Base-by-base conservation (phyloP, 352 stramenopile genomes). In the Phytophthora megakarya region DNA sequence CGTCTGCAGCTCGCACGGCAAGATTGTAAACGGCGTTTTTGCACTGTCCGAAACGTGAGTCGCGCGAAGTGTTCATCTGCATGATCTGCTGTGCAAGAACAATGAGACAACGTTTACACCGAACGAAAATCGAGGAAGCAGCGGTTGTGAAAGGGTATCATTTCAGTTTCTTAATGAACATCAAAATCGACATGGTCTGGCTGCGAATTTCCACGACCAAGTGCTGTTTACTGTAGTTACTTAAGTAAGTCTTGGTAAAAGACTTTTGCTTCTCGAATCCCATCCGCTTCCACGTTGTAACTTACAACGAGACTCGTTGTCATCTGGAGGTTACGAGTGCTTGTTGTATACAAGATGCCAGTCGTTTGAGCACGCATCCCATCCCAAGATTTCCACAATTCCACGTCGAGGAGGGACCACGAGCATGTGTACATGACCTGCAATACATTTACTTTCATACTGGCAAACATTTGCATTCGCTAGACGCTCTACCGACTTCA, bases 221-320 rank as follows among this genome's bases (percentile, higher is more conserved):
- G 18, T 25, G n/a, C n/a, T 18, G 4, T 44, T 15, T 11, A 11
- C 8, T 11, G 30, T 15, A 11, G 8, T 35, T 35, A 11, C 2
- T 13, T 25, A n/a, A 23, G 26, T 11, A 43, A 15, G 28, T 50
- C 26, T n/a, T n/a, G n/a, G n/a, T n/a, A n/a, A n/a, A 30, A 49
- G 13, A 37, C 16, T 5, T 15, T 7, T n/a, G 25, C 21, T 61
- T 69, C 61, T 69, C 23, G 30, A 69, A 62, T 59, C 52, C 44
- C 61, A 69, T 64, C 53, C 61, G 53, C 38, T 69, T 51, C 25
- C 52, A n/a, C n/a, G n/a, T n/a, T n/a, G n/a, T n/a, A n/a, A n/a
- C n/a, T n/a, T n/a, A n/a, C n/a, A n/a, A n/a, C n/a, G n/a, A n/a
- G n/a, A n/a, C n/a, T n/a, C n/a, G n/a, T n/a, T n/a, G n/a, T n/a